Evolutionary conservation across 2,329 filamentous ascomycete species (phyloP).

Genomic region (Alternaria brassicicola): DNA sequence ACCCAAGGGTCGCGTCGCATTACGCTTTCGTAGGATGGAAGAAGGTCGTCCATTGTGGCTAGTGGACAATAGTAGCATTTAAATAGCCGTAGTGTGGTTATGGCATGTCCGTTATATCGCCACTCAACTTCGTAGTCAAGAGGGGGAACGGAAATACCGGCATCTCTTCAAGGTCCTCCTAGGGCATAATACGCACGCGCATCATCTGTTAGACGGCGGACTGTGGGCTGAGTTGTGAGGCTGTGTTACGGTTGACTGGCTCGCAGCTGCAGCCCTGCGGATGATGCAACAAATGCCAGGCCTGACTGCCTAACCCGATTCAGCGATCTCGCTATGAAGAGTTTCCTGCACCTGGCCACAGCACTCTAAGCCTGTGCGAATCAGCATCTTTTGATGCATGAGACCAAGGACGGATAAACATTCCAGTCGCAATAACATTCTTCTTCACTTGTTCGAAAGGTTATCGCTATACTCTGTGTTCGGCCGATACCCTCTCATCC

Average conservation of each 20-base stretch:
- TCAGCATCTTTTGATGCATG: neutral
- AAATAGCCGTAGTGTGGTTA: neutral
- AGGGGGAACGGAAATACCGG: neutral
- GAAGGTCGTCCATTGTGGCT: constrained; percentile 59
- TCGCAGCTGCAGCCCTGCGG: neutral
- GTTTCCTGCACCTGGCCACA: neutral
- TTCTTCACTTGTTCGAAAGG: neutral
- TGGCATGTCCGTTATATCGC: neutral
- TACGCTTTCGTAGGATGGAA: constrained; percentile 65
- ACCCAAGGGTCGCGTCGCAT: constrained; percentile 61
- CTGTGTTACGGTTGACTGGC: constrained; percentile 4
- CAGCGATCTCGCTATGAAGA: neutral
- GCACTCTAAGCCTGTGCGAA: neutral
- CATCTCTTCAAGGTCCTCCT: neutral
- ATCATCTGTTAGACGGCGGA: neutral
- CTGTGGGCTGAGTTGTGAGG: constrained; percentile 7
- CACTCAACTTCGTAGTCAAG: neutral
- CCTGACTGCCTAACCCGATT: neutral
- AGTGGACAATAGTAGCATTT: neutral
- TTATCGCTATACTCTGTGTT: neutral
- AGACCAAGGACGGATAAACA: neutral
- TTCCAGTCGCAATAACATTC: neutral
- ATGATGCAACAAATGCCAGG: constrained; percentile 10
- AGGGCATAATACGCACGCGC: neutral
- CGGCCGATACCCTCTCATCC: neutral